Base-by-base conservation (phyloP, 805 yeast genomes). In the Kregervanrija pseudodelftensis region DNA sequence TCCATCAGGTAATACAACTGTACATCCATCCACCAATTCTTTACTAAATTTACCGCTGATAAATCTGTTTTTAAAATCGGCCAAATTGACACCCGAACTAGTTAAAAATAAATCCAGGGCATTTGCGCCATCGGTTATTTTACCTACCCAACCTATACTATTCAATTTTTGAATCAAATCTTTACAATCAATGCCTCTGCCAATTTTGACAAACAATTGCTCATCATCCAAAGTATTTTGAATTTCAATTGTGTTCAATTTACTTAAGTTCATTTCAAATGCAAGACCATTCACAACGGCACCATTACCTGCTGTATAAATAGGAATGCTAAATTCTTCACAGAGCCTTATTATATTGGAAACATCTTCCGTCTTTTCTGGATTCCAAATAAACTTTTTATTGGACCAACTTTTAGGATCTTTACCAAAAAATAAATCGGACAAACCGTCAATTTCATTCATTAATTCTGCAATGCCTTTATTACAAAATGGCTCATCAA, bases 1-100 rank as follows among this genome's bases (percentile, higher is more conserved):
- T 8, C 66, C 66, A 46, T 58, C 63, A 11, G 65, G 60, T 28
- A 61, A 47, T 8, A 60, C 63, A 31, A 49, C 53, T 9, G 53
- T 57, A 15, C 54, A 36, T 22, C 41, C 47, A 22, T 36, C 36
- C 3, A 61, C 45, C 4, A 37, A 33, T 2, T 31, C 11, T 3
- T 42, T 40, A 14, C 50, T 46, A 41, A 52, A 45, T 9, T 41
- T 39, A 30, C 45, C 49, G 16, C 39, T 32, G n/a, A 51, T 30
- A 33, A 55, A 39, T 37, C 41, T 34, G 42, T 36, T 37, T 15
- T 17, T 30, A 12, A 35, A 15, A 31, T 34, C 33, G 5, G 43
- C 31, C 7, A 46, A 35, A 34, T 46, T 34, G 7, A 56, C 33
- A 4, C 63, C 63, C 11, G 59, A 37, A 11, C 45, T 37, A 5